These are phyloP conservation scores for Solanum sitiens DNA, from an alignment of 257 asterid genomes.

Conservation along the genomic window DNA sequence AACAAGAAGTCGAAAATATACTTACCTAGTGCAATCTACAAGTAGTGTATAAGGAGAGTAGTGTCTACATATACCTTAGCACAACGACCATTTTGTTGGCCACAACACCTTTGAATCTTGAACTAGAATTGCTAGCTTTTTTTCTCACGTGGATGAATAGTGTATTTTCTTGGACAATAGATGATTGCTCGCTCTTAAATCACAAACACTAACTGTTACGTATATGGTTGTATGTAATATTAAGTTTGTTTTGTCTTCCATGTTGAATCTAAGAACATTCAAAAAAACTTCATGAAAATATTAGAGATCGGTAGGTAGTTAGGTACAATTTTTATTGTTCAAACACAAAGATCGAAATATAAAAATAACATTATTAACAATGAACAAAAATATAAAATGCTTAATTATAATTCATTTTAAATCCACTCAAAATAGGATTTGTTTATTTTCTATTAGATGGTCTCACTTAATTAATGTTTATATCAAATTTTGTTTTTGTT, in stretches of 20 bases:
- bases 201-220: not conserved
- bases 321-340: not conserved
- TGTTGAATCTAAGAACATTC: no score
- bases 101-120: not conserved
- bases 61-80: not conserved
- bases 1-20: not conserved
- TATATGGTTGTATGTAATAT: no score
- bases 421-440: no score
- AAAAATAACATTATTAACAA: no score
- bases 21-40: no score
- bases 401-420: no score
- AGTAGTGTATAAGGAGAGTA: not conserved
- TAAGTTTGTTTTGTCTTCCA: not conserved
- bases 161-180: not conserved
- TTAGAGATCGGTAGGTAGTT: not conserved
- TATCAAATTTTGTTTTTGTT: no score
- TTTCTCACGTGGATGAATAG: not conserved
- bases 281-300: no score
- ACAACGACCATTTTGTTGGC: not conserved
- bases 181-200: not conserved
- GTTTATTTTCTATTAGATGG: not conserved
- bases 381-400: no score
- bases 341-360: not conserved
- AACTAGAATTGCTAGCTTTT: not conserved
- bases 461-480: not conserved